Evolutionary conservation across 208 protist species (phyloP).

Genomic region (Trypanosoma conorhini): DNA sequence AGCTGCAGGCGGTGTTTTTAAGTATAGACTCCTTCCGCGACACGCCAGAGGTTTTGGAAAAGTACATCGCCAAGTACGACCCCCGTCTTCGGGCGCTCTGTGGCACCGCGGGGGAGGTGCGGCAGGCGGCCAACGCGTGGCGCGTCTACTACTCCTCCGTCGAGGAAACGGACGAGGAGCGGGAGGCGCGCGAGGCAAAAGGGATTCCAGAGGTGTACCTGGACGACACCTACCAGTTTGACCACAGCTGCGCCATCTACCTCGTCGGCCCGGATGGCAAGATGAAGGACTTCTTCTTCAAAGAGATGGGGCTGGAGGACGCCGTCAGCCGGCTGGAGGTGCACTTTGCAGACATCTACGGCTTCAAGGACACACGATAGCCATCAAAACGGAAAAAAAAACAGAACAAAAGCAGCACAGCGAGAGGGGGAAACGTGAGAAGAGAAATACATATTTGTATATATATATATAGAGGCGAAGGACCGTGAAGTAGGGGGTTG

Average conservation of each 20-base stretch:
- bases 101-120: constrained; percentile 52
- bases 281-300: constrained; percentile 90
- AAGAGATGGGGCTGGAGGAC: constrained; percentile 77
- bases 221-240: constrained; percentile 86
- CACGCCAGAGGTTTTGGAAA: constrained; percentile 58
- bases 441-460: constrained; percentile 16
- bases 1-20: constrained; percentile 74
- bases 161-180: constrained; percentile 80
- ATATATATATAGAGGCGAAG: constrained; percentile 16
- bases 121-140: constrained; percentile 61
- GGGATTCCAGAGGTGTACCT: constrained; percentile 50
- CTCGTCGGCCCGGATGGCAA: constrained; percentile 84
- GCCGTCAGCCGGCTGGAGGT: constrained; percentile 60
- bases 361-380: constrained; percentile 59
- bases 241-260: constrained; percentile 88
- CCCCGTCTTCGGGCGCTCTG: constrained; percentile 62
- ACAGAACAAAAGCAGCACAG: neutral
- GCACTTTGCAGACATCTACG: constrained; percentile 74
- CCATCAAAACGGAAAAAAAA: constrained; percentile 7
- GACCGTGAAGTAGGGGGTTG: neutral
- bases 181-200: constrained; percentile 50
- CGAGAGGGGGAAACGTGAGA: neutral
- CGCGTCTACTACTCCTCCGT: constrained; percentile 85
- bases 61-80: constrained; percentile 66
- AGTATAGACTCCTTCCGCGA: constrained; percentile 84